A percentile compares a stretch with the other conserved stretches of the same genome.
Conservation (phyloP, 768 basidiomycete species). For the Fistulinella prunicolor region DNA sequence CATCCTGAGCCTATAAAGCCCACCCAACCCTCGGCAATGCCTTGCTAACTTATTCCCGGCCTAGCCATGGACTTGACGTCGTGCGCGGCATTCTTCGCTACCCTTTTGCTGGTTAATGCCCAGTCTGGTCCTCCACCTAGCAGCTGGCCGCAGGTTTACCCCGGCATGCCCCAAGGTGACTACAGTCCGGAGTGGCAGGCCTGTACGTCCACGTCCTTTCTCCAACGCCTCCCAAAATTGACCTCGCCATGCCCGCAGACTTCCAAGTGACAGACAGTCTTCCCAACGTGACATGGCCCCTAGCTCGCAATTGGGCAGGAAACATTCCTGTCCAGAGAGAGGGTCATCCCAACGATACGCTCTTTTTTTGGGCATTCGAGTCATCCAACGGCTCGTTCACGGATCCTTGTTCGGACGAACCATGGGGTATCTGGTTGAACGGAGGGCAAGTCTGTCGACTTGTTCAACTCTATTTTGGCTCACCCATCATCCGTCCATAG, state of each 20-base stretch:
- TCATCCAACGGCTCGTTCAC: conserved; percentile 56
- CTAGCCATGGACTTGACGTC: conserved; percentile 21
- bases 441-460: conserved; percentile 49
- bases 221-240: not conserved
- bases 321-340: conserved; percentile 59
- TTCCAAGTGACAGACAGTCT: conserved; percentile 54
- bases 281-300: conserved; percentile 58
- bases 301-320: conserved; percentile 56
- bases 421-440: conserved; percentile 75
- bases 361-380: conserved; percentile 68
- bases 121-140: conserved; percentile 28
- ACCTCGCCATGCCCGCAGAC: conserved; percentile 37
- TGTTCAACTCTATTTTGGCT: not conserved
- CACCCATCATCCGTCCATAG: conserved; percentile 26
- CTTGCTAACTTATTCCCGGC: not conserved
- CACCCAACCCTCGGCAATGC: no score
- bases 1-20: no score
- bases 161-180: conserved; percentile 42
- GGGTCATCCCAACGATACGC: conserved; percentile 60
- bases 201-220: conserved; percentile 40
- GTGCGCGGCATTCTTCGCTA: conserved; percentile 4
- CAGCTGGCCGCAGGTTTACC: conserved; percentile 41
- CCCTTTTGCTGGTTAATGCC: conserved; percentile 15
- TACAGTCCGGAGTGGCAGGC: conserved; percentile 60
- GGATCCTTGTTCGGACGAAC: conserved; percentile 33